Base-by-base conservation (phyloP, 1,284 basidiomycete genomes). In the Neotropicomus parvogracilis region DNA sequence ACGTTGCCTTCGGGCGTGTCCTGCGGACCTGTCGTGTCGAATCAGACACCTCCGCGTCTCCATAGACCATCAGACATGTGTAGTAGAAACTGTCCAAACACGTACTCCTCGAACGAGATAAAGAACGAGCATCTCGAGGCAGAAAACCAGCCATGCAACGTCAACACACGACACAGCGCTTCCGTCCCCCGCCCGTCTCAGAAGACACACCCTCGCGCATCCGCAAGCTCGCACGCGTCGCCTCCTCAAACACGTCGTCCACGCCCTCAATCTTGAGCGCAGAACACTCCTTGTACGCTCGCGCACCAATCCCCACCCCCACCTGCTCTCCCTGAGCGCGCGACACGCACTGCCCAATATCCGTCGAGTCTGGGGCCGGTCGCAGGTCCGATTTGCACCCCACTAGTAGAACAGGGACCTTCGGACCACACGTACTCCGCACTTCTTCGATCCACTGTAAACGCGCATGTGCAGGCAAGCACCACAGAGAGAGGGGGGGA, bases 361-460 rank as follows among this genome's bases (percentile, higher is more conserved):
- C 58, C 0, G 78, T 70, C 12, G 75, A 68, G 50, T 68, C 66
- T 17, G 72, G 65, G 10, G 74, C 68, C 35, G 85, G 85, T 29
- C 93, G 83, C 50, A 92, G 71, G 68, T 92, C 90, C 47, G 82
- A 84, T 66, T 93, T 93, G 75, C 89, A 92, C 9, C 91, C 90
- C 36, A 92, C 88, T 36, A 93, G 80, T 49, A 93, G 75, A 48
- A 93, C 86, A 33, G 90, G 89, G 52, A 92, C 85, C 14, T 77
- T 75, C 12, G 85, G 75, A 1, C 94, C 94, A 66, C 94, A 97
- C 62, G 95, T 94, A 21, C 79, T 85, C 54, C 93, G 84, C 5
- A 97, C 94, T 74, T 97, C 94, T 68, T 95, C 91, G 68, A 95
- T 97, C 95, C 95, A 98, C 88, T 95, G 24, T 4, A 7, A 19